Conservation (phyloP, 345 rosid species). For the Lumnitzera racemosa region DNA sequence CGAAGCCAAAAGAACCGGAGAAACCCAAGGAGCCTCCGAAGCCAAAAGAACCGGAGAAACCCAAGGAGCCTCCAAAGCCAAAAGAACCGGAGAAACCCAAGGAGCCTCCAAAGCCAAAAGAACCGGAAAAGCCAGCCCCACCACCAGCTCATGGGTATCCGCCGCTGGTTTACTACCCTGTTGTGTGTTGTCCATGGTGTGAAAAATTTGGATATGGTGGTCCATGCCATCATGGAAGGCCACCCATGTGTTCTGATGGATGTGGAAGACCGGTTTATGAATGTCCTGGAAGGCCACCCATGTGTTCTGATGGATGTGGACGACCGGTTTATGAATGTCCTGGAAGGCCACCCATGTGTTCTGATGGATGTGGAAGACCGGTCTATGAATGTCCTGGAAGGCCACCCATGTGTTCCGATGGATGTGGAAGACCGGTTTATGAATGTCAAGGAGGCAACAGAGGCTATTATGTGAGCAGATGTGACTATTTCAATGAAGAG, state of each 20-base stretch:
- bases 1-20: neutral
- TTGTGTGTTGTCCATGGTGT: no score
- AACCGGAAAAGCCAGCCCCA: neutral
- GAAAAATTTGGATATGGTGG: no score
- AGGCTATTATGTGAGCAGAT: slow-evolving; percentile 14
- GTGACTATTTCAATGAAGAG: slow-evolving; percentile 45
- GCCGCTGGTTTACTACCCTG: no score
- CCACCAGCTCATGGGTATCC: no score
- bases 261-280: no score
- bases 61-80: no score
- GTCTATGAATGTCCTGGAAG: slow-evolving; percentile 11
- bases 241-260: no score
- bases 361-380: slow-evolving; percentile 2
- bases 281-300: slow-evolving; percentile 7
- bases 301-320: slow-evolving; percentile 17
- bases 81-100: neutral
- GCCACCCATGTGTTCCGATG: neutral
- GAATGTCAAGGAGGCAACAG: slow-evolving; percentile 42
- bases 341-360: slow-evolving; percentile 6
- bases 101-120: no score
- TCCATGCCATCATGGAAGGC: no score
- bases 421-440: slow-evolving; percentile 44
- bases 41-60: neutral
- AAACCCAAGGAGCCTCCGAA: no score
- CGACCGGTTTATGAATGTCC: slow-evolving; percentile 47